These are phyloP conservation scores for Boletus vinaceobasis DNA, from an alignment of 768 basidiomycete species.

Conservation along the genomic window DNA sequence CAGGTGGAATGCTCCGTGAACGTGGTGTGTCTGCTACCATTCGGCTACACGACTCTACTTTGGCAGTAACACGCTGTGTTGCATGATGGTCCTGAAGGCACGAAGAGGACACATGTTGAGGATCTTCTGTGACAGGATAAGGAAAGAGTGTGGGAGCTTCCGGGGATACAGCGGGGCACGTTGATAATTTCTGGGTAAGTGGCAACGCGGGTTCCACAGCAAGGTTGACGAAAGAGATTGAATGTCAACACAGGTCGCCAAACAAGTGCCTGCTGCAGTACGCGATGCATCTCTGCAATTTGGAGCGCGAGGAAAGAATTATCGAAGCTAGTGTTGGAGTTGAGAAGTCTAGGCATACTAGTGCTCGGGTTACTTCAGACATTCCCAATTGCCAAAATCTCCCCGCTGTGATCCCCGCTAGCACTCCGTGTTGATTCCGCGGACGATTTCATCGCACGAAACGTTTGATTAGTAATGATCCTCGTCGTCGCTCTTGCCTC, in stretches of 20 bases:
- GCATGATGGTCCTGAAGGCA: conserved; percentile 76
- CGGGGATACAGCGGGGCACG: conserved; percentile 55
- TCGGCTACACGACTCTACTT: too few species aligned
- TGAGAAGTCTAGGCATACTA: too few species aligned
- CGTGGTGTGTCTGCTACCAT: too few species aligned
- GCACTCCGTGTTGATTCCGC: neutral
- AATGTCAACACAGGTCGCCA: conserved; percentile 60
- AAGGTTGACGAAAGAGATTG: conserved; percentile 1
- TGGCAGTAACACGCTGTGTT: conserved; percentile 60
- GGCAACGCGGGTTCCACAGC: neutral
- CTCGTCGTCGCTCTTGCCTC: too few species aligned
- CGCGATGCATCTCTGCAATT: conserved; percentile 67
- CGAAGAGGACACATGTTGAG: conserved; percentile 82
- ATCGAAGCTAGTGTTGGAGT: conserved; percentile 89
- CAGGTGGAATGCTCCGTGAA: too few species aligned
- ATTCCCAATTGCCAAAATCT: neutral
- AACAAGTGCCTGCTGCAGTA: conserved; percentile 92
- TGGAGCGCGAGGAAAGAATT: conserved; percentile 68
- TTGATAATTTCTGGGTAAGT: conserved; percentile 90
- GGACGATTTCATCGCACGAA: too few species aligned
- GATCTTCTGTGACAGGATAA: conserved; percentile 71
- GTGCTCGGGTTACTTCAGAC: too few species aligned
- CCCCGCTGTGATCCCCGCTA: neutral
- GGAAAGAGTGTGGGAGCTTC: conserved; percentile 59
- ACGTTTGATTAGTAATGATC: too few species aligned